Conservation (phyloP, 2,329 filamentous ascomycete genomes). For the Calycina herbarum region DNA sequence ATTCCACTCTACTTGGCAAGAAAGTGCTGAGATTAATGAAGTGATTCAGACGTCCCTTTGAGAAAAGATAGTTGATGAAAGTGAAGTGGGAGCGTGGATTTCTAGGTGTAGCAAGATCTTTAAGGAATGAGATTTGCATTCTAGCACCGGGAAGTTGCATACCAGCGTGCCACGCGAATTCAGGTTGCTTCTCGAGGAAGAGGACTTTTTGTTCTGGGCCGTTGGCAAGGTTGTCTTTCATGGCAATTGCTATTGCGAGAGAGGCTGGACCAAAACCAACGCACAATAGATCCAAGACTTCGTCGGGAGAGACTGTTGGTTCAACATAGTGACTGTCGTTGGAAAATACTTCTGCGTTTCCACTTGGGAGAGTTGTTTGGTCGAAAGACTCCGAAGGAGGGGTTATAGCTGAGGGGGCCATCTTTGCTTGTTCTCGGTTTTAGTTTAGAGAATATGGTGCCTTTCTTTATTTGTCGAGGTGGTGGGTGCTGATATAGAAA, state of each 20-base stretch:
- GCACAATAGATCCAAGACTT: constrained; percentile 82
- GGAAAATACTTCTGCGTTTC: background rate
- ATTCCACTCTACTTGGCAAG: constrained; percentile 81
- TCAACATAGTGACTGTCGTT: constrained; percentile 7
- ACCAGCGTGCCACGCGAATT: constrained; percentile 90
- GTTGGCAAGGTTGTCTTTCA: constrained; percentile 71
- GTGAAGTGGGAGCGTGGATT: constrained; percentile 91
- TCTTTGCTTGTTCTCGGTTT: constrained; percentile 15
- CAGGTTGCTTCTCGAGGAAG: constrained; percentile 82
- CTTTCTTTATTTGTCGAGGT: background rate
- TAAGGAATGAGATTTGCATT: constrained; percentile 98
- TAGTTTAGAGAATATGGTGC: background rate
- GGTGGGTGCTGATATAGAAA: background rate
- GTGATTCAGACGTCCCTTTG: constrained; percentile 76
- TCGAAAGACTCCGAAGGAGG: constrained; percentile 17
- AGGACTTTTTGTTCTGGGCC: constrained; percentile 53
- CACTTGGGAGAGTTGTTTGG: constrained; percentile 9
- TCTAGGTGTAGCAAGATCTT: constrained; percentile 87
- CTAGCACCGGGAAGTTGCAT: constrained; percentile 92
- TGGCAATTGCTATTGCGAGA: constrained; percentile 82
- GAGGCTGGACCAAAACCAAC: constrained; percentile 93
- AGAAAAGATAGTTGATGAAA: constrained; percentile 90
- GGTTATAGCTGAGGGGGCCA: constrained; percentile 34
- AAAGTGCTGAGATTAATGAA: constrained; percentile 93
- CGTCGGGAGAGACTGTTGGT: constrained; percentile 41